phyloP scores from a whole-genome alignment of 2,329 filamentous ascomycete genomes.

The Talaromyces atroroseus region DNA sequence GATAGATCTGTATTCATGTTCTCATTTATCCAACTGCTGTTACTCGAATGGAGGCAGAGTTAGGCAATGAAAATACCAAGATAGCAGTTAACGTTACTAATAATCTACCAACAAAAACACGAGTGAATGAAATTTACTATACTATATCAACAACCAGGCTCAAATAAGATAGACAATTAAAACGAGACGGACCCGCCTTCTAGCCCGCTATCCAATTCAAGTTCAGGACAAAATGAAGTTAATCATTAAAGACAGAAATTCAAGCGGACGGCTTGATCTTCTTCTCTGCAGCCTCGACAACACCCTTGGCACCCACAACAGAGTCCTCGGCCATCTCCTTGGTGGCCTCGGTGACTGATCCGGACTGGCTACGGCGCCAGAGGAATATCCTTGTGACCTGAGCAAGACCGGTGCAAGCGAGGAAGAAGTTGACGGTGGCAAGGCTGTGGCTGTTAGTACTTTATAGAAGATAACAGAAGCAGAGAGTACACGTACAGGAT shows the following conservation, averaged over 20 bases:
- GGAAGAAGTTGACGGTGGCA: slow-evolving; percentile 96
- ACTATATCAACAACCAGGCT: neutral
- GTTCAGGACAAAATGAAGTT: neutral
- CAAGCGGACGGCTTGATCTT: slow-evolving; percentile 10
- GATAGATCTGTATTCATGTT: too few relatives aligned
- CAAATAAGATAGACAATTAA: neutral
- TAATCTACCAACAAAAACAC: neutral
- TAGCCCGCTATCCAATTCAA: neutral
- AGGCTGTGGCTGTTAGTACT: slow-evolving; percentile 51
- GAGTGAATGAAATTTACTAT: neutral
- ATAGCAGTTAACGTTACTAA: neutral
- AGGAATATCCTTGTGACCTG: slow-evolving; percentile 73
- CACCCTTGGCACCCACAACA: neutral
- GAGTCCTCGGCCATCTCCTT: slow-evolving; percentile 28
- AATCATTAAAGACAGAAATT: neutral
- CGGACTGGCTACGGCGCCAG: slow-evolving; percentile 55
- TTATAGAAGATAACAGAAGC: too few relatives aligned
- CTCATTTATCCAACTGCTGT: too few relatives aligned
- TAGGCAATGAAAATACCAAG: too few relatives aligned
- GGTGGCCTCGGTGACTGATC: slow-evolving; percentile 32
- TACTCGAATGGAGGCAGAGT: too few relatives aligned
- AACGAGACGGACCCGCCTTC: neutral
- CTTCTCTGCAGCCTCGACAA: slow-evolving; percentile 8
- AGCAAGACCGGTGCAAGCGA: slow-evolving; percentile 77
- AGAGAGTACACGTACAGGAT: slow-evolving; percentile 59